phyloP scores from a whole-genome alignment of 176 grass and related monocot species.

The Rhipidocladum racemiflorum region DNA sequence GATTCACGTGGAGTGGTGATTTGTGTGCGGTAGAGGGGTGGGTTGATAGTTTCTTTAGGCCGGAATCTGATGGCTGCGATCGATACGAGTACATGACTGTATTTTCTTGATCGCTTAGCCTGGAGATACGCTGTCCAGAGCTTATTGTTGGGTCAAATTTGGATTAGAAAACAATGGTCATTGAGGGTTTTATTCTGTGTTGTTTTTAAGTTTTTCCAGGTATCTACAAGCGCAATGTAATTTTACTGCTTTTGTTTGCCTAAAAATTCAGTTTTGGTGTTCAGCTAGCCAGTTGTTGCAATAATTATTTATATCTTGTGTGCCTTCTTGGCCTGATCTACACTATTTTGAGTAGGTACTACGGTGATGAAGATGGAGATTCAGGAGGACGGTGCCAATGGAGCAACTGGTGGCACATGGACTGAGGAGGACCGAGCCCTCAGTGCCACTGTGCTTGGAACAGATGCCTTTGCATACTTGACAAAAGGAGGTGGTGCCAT shows the following conservation, averaged over 20 bases:
- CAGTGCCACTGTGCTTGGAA: constrained; percentile 56
- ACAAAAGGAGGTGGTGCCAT: constrained; percentile 53
- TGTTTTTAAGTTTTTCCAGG: background rate
- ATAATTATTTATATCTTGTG: background rate
- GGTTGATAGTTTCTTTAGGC: background rate
- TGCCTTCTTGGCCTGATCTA: constrained; percentile 3
- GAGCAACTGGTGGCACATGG: constrained; percentile 46
- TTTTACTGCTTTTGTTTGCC: background rate
- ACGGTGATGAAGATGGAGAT: constrained; percentile 67
- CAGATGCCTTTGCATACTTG: constrained; percentile 80
- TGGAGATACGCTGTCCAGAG: background rate
- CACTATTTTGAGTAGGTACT: constrained; percentile 28
- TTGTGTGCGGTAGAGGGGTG: background rate
- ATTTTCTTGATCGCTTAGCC: background rate
- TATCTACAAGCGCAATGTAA: background rate
- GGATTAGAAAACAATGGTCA: background rate
- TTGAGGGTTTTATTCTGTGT: background rate
- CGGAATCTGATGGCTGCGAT: background rate
- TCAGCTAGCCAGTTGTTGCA: background rate
- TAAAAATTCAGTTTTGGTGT: background rate
- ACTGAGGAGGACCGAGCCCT: constrained; percentile 66
- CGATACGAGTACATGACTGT: background rate
- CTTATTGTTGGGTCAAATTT: background rate
- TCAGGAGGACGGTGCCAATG: constrained; percentile 31
- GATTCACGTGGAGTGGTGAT: background rate